Evolutionary conservation across 495 filamentous ascomycete genomes (phyloP).

Genomic region (Hypoxylon fuscum): DNA sequence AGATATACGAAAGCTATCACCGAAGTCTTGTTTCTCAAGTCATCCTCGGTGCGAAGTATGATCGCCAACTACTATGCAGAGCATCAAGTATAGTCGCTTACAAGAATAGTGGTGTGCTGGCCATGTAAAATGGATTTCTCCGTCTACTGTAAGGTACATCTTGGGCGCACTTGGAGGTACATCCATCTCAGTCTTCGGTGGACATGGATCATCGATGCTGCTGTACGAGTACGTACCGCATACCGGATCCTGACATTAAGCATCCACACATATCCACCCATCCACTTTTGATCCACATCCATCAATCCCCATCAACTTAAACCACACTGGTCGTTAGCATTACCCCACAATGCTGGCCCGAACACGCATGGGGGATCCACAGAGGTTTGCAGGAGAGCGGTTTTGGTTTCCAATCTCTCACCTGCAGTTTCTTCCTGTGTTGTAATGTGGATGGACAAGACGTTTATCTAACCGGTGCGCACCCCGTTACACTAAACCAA

Average conservation of each 20-base stretch:
- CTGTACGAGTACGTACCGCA: not conserved
- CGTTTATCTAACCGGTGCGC: slow-evolving; percentile 42
- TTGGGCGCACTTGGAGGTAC: not conserved
- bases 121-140: slow-evolving; percentile 7
- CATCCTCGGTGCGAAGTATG: not conserved
- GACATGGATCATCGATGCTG: not conserved
- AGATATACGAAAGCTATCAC: slow-evolving; percentile 13
- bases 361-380: slow-evolving; percentile 31
- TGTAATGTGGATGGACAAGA: slow-evolving; percentile 32
- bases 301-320: slow-evolving; percentile 32
- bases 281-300: slow-evolving; percentile 10
- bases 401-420: slow-evolving; percentile 39
- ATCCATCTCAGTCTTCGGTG: not conserved
- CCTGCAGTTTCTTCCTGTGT: slow-evolving; percentile 9
- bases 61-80: not conserved
- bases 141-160: slow-evolving; percentile 1
- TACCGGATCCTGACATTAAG: not conserved
- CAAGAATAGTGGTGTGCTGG: slow-evolving; percentile 4
- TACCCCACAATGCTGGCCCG: slow-evolving; percentile 41
- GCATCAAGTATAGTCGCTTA: slow-evolving; percentile 1
- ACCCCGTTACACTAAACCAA: slow-evolving; percentile 39
- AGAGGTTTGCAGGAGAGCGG: slow-evolving; percentile 24
- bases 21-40: slow-evolving; percentile 7
- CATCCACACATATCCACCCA: slow-evolving; percentile 1
- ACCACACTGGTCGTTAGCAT: slow-evolving; percentile 14